Evolutionary conservation across 1,284 basidiomycete genomes (phyloP).

Genomic region (Filobasidium uniguttulatum): DNA sequence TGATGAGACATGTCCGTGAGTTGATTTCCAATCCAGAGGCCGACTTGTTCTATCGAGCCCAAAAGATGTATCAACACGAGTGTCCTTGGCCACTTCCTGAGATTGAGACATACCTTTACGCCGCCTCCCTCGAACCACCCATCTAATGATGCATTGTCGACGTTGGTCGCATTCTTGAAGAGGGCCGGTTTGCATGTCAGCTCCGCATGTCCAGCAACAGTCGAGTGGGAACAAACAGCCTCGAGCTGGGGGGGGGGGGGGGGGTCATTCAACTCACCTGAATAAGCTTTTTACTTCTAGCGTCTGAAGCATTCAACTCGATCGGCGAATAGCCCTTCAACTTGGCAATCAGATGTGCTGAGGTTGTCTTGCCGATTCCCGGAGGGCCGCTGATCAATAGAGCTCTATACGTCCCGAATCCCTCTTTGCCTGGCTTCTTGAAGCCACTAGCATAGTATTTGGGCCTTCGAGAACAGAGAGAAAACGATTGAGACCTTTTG

Average conservation of each 20-base stretch:
- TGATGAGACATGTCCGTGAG: conserved; percentile 75
- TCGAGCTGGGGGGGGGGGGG: too few species aligned
- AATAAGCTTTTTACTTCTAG: conserved; percentile 88
- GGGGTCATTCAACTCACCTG: conserved; percentile 51
- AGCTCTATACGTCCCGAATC: conserved; percentile 72
- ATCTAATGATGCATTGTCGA: conserved; percentile 76
- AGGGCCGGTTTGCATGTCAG: too few species aligned
- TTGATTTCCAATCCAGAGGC: conserved; percentile 58
- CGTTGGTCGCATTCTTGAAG: conserved; percentile 61
- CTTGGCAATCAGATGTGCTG: conserved; percentile 82
- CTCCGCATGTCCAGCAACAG: neutral
- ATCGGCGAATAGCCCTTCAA: conserved; percentile 79
- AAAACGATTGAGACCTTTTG: neutral
- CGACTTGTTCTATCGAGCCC: conserved; percentile 46
- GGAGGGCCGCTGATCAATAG: conserved; percentile 85
- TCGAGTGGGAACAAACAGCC: neutral
- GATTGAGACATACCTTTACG: conserved; percentile 36
- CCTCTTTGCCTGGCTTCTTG: conserved; percentile 88
- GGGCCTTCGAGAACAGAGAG: conserved; percentile 43
- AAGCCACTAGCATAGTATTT: conserved; percentile 58
- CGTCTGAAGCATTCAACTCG: conserved; percentile 91
- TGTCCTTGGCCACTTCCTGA: neutral
- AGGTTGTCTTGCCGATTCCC: conserved; percentile 95
- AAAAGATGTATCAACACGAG: neutral
- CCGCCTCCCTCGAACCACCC: conserved; percentile 61